Percentiles rank a stretch among this genome's conserved stretches.
phyloP scores from a whole-genome alignment of 495 filamentous ascomycete species.

The Haplographium delicatum region DNA sequence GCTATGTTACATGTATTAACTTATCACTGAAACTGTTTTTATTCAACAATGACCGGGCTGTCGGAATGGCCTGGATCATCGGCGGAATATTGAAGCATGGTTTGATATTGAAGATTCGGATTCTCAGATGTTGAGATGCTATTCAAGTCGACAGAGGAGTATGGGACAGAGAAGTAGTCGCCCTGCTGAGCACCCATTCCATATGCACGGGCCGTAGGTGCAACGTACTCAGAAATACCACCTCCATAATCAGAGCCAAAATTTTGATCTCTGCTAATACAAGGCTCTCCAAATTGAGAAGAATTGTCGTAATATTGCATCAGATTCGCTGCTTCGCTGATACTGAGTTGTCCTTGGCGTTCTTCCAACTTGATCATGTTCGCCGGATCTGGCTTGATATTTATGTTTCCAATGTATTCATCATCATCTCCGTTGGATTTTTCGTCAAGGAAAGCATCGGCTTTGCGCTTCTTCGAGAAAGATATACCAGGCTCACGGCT shows the following conservation, averaged over 20 bases:
- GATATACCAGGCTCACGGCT: neutral
- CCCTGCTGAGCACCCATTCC: slow-evolving; percentile 2
- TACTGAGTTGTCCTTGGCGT: slow-evolving; percentile 1
- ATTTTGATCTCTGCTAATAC: slow-evolving; percentile 2
- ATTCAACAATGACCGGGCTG: slow-evolving; percentile 17
- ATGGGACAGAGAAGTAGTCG: slow-evolving; percentile 3
- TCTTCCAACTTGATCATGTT: slow-evolving; percentile 10
- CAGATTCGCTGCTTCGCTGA: slow-evolving; percentile 11
- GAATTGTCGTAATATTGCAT: slow-evolving; percentile 20
- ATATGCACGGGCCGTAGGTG: slow-evolving; percentile 1
- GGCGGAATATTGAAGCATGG: neutral
- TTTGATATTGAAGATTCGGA: slow-evolving; percentile 5
- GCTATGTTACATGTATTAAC: too few relatives aligned
- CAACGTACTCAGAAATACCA: slow-evolving; percentile 3
- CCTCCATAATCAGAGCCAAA: slow-evolving; percentile 5
- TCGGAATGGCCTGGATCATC: slow-evolving; percentile 13
- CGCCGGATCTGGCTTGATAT: slow-evolving; percentile 16
- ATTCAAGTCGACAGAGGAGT: neutral
- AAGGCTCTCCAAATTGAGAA: neutral
- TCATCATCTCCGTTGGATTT: slow-evolving; percentile 15
- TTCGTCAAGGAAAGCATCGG: slow-evolving; percentile 17
- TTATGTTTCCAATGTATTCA: slow-evolving; percentile 4
- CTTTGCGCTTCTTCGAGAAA: slow-evolving; percentile 14
- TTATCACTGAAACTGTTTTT: too few relatives aligned
- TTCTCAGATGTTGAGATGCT: slow-evolving; percentile 1